Evolutionary conservation across 176 grass and related monocot species (phyloP).

Genomic region (Puccinellia tenuiflora): DNA sequence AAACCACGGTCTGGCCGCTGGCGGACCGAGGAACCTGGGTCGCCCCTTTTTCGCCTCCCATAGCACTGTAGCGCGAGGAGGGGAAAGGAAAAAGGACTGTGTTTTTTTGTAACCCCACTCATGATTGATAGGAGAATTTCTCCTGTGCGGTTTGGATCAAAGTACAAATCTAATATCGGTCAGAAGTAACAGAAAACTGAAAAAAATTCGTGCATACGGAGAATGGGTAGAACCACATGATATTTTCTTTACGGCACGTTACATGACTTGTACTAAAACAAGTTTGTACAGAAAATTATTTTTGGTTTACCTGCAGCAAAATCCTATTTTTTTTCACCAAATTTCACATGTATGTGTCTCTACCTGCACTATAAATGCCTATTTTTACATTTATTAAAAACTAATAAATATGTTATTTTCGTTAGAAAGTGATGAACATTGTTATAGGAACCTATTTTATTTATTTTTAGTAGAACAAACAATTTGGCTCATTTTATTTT

Average conservation of each 20-base stretch:
- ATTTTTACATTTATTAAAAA: no score
- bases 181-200: background rate
- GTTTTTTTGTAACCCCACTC: no score
- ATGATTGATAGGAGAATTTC: constrained; percentile 29
- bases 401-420: background rate
- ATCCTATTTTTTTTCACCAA: background rate
- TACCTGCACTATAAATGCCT: no score
- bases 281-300: background rate
- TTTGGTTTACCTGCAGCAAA: background rate
- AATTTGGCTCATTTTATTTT: no score
- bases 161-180: background rate
- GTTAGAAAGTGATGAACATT: background rate
- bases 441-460: background rate
- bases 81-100: no score
- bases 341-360: background rate
- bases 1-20: no score
- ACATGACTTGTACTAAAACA: background rate
- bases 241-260: background rate
- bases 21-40: no score
- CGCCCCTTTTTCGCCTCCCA: no score
- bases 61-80: no score
- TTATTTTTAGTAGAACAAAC: no score
- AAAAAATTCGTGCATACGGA: background rate
- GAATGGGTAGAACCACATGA: background rate
- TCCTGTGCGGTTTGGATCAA: background rate